Base-by-base conservation (phyloP, 768 basidiomycete species). In the Cystobasidium onofrii region DNA sequence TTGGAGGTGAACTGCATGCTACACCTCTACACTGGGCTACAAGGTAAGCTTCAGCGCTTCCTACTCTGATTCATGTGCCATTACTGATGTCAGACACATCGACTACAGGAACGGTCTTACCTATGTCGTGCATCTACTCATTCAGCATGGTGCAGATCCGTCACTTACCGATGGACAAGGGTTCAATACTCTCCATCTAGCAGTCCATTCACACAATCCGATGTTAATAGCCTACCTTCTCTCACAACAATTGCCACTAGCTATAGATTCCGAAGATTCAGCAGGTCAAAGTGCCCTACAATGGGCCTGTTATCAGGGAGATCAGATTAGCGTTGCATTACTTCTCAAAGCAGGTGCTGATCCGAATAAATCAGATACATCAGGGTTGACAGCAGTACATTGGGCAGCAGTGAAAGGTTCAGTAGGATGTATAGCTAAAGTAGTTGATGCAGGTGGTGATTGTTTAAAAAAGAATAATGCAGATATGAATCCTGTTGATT, bases 281-380 rank as follows among this genome's bases (percentile, higher is more conserved):
- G 90, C 91, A 78, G 96, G 96, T 0, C 96, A 98, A 80, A 96
- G 95, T 0, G 85, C 91, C 0, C 85, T 98, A 63, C 96, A 97
- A 91, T 99, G 96, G 96, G 96, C 96, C 4, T 91, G 92, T 10
- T 99, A 98, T 81, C 96, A 99, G 80, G 96, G 96, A 57, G 96
- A 99, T 79, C 93, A 92, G 1, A 86, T 98, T 39, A 92, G 90
- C 1, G 93, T 98, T 4, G 93, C 97, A 76, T 81, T 98, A 57
- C 82, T 99, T 50, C 85, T 99, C 64, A 86, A 88, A 71, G 91
- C 94, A 76, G 91, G 91, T 1, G 93, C 96, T 1, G 90, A 87
- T 73, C 84, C 88, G 0, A 87, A 87, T 73, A 81, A 88, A 15
- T 85, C 86, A 41, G 96, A 98, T 80, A 88, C 91, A 77, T 82